Base-by-base conservation (phyloP, 164 flowering plant species). In the Vitis rotundifolia region DNA sequence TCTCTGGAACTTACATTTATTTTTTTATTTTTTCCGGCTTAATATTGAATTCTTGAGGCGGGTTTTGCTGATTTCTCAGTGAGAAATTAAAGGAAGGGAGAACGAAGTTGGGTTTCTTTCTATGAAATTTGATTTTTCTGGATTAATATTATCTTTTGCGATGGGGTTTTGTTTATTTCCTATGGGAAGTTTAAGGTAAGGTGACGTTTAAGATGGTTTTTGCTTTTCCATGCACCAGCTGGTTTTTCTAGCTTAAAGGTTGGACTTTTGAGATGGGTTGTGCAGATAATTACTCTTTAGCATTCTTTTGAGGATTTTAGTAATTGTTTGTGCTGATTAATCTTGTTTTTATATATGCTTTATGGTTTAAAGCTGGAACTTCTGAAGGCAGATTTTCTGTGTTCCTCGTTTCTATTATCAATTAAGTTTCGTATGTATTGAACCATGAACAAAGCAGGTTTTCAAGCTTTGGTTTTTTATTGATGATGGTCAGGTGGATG, bases 401-500 rank as follows among this genome's bases (percentile, higher is more conserved):
- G 5, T 2, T 6, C 7, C 7, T 37, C 3, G 5, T 37, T 37
- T 37, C 7, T 37, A 37, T 37, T 37, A 37, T 37, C 44, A 37
- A 37, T 37, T 37, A 37, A 37, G 7, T 37, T 37, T 37, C 44
- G 7, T 37, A 37, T 37, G 44, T 37, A 37, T 37, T 37, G 44
- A 37, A 37, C 44, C 44, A 37, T 37, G 44, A 6, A 37, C 5
- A 37, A 37, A 37, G 44, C 44, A 2, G 44, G 44, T 6, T 37
- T 22, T 37, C 44, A 37, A 37, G 7, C 2, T 37, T 37, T 37
- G 12, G 9, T 68, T 68, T 22, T 50, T 2, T 26, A 16, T 55
- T 76, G 68, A 59, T 71, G 29, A 57, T 76, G 74, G 28, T 70
- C 88, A 95, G 99, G 88, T 95, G 55, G 99, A 93, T 80, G 85